Percentiles rank a stretch among this genome's conserved stretches.
phyloP scores from a whole-genome alignment of 495 filamentous ascomycete species.

The Peziza echinospora region DNA sequence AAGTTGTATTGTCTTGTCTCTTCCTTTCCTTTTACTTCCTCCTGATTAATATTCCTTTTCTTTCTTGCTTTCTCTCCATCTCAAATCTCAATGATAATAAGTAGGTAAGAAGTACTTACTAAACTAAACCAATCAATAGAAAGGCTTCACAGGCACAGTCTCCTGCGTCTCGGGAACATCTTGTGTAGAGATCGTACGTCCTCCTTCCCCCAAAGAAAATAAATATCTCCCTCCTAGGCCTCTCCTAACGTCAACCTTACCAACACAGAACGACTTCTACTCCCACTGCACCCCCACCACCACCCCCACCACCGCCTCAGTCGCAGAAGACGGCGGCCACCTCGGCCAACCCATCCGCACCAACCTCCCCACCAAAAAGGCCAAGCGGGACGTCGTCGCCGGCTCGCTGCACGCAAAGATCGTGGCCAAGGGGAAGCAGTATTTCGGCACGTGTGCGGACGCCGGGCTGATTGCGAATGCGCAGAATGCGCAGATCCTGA shows the following conservation, averaged over 20 bases:
- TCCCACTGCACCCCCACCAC: too few species aligned
- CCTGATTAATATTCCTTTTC: too few species aligned
- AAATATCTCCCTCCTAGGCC: constrained; percentile 1
- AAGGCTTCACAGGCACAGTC: too few species aligned
- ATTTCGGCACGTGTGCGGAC: constrained; percentile 35
- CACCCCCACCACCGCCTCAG: constrained; percentile 2
- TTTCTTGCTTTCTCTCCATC: too few species aligned
- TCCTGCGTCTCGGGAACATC: too few species aligned
- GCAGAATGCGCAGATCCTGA: constrained; percentile 31
- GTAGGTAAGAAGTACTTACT: too few species aligned
- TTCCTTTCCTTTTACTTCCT: too few species aligned
- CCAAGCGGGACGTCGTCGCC: background rate
- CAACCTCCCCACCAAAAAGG: background rate
- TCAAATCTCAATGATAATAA: too few species aligned
- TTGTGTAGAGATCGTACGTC: background rate
- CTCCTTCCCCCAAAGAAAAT: background rate
- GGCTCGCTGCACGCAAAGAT: constrained; percentile 31
- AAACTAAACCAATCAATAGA: too few species aligned
- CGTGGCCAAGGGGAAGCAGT: constrained; percentile 37
- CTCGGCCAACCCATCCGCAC: background rate
- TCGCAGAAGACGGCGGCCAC: constrained; percentile 1
- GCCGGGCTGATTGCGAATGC: constrained; percentile 27
- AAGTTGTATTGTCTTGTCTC: too few species aligned
- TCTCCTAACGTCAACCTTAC: constrained; percentile 2
- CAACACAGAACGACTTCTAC: constrained; percentile 2